Evolutionary conservation across 2,329 filamentous ascomycete species (phyloP), one percentile per base, ranked within the genome.

Genomic region (Verticillium isaacii): DNA sequence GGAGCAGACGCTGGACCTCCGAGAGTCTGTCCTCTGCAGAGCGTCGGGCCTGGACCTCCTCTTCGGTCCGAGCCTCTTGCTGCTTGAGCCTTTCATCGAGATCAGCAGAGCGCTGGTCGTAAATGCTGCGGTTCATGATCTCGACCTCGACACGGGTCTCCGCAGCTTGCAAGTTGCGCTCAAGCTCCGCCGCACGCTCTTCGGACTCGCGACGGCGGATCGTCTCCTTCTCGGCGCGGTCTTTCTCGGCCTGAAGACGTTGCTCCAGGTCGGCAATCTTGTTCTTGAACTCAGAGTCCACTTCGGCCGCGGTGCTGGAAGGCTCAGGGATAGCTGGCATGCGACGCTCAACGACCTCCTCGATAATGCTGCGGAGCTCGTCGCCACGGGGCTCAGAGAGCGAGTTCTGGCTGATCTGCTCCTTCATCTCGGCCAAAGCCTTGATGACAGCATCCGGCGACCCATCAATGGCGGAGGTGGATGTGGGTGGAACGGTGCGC

Each of bases 21-120:
- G 88, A 84, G 15, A 92, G 78, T 63, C 85, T 85, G 69, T 93
- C 90, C 71, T 93, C 90, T 1, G 88, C 88, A 37, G 85, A 81
- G 60, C 89, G 84, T 62, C 90, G 85, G 57, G 77, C 76, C 55
- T 82, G 78, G 63, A 89, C 77, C 68, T 93, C 89, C 59, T 85
- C 77, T 65, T 92, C 89, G 1, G 82, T 83, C 61, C 83, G 82
- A 39, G 82, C 80, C 66, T 92, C 87, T 39, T 89, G 85, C 11
- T 83, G 75, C 63, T 83, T 83, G 56, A 92, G 79, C 71, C 87
- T 87, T 56, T 86, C 87, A 71, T 93, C 90, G 1, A 93, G 80
- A 55, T 91, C 89, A 41, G 83, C 78, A 25, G 91, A 82, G 59
- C 89, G 86, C 72, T 84, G 82, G 62, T 85, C 83, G 54, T 80